phyloP scores from a whole-genome alignment of 106 monocot species.

The Dactylorhiza incarnata region DNA sequence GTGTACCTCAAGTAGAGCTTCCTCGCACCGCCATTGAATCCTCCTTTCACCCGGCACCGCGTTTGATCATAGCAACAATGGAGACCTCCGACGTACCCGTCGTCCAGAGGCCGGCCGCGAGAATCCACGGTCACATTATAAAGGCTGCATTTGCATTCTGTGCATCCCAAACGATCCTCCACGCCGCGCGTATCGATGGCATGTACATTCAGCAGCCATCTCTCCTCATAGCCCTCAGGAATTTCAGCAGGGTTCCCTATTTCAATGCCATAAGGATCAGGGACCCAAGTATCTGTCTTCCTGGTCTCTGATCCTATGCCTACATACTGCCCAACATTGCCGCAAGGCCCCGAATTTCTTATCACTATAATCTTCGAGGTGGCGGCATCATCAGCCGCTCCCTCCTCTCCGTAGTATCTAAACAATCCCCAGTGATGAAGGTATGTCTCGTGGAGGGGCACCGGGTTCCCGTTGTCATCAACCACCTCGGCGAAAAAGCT shows the following conservation, averaged over 20 bases:
- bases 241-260: slow-evolving; percentile 40
- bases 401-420: slow-evolving; percentile 31
- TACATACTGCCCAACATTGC: slow-evolving; percentile 43
- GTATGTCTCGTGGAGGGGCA: slow-evolving; percentile 79
- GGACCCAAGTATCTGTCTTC: slow-evolving; percentile 54
- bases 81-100: slow-evolving; percentile 63
- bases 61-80: slow-evolving; percentile 72
- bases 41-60: slow-evolving; percentile 36
- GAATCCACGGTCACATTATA: slow-evolving; percentile 61
- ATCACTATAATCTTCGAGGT: slow-evolving; percentile 2
- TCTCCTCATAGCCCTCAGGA: slow-evolving; percentile 61
- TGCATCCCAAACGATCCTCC: slow-evolving; percentile 55
- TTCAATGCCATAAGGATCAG: slow-evolving; percentile 74
- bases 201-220: slow-evolving; percentile 77
- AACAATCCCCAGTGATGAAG: slow-evolving; percentile 74
- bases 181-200: slow-evolving; percentile 78
- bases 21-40: slow-evolving; percentile 20
- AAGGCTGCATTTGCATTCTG: slow-evolving; percentile 67
- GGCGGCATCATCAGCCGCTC: background rate
- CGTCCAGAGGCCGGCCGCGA: slow-evolving; percentile 11
- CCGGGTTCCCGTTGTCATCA: slow-evolving; percentile 42
- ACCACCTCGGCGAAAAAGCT: slow-evolving; percentile 67
- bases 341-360: slow-evolving; percentile 53
- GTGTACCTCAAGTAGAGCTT: slow-evolving; percentile 65
- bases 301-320: slow-evolving; percentile 87